Conservation (phyloP, 78 protist species). For the Pigoraptor vietnamica region DNA sequence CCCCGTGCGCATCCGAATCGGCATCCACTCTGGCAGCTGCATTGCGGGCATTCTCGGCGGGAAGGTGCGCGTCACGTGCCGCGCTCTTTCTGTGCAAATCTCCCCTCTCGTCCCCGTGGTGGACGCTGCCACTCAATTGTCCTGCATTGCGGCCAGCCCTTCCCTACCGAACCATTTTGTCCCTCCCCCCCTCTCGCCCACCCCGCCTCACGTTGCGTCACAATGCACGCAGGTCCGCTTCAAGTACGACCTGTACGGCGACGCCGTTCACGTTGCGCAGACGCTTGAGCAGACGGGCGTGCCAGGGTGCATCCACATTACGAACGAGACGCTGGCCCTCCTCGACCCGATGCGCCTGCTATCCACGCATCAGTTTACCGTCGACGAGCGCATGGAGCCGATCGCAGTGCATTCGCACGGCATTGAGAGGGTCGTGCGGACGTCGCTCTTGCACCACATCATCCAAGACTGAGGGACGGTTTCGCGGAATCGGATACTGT, state of each 20-base stretch:
- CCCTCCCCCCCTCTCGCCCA: no score
- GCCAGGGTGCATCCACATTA: slow-evolving; percentile 40
- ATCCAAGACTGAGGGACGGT: no score
- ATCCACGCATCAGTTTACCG: neutral
- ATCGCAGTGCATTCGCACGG: neutral
- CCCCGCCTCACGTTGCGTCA: no score
- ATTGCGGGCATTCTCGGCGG: slow-evolving; percentile 79
- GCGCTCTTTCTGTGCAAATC: no score
- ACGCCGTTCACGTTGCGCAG: slow-evolving; percentile 78
- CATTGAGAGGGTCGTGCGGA: neutral
- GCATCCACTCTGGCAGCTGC: slow-evolving; percentile 67
- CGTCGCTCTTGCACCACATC: neutral
- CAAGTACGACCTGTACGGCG: slow-evolving; percentile 78
- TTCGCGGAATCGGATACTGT: no score
- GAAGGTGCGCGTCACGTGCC: no score
- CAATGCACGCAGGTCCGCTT: slow-evolving; percentile 30
- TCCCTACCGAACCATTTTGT: no score
- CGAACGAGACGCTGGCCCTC: neutral
- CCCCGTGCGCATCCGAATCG: slow-evolving; percentile 37
- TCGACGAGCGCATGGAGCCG: neutral
- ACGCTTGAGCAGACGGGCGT: slow-evolving; percentile 64
- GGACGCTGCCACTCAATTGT: no score
- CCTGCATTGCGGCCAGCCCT: no score
- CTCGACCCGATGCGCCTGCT: neutral
- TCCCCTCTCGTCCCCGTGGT: no score